Conservation (phyloP, 345 rosid species). For the Citrus mangshanensis region DNA sequence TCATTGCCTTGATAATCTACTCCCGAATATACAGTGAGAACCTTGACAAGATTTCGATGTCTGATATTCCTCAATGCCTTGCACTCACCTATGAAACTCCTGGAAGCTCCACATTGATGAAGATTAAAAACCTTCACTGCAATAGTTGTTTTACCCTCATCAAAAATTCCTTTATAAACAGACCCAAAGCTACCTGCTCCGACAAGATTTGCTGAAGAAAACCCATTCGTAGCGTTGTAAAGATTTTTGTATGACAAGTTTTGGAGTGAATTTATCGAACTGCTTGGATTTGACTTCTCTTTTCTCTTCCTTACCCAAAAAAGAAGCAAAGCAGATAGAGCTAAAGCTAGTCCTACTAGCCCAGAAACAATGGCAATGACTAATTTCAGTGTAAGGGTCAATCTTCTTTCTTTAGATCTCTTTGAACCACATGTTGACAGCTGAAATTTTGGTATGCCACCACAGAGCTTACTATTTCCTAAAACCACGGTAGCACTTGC, state of each 20-base stretch:
- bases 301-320: background rate
- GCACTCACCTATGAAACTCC: background rate
- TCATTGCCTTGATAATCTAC: background rate
- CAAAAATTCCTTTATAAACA: background rate
- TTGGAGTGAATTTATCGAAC: background rate
- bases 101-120: no score
- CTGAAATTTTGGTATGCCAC: background rate
- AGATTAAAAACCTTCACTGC: no score
- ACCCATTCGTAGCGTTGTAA: background rate
- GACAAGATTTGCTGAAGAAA: background rate
- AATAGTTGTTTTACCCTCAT: background rate
- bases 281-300: background rate
- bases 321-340: background rate
- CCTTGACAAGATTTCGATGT: no score
- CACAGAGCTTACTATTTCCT: background rate
- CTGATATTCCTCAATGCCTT: background rate
- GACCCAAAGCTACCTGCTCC: background rate
- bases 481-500: background rate
- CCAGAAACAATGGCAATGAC: background rate
- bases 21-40: background rate
- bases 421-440: background rate
- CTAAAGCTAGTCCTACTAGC: background rate
- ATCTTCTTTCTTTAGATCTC: background rate
- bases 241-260: background rate
- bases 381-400: background rate